Conservation (phyloP, 805 yeast species). For the Dipodascopsis tothii region DNA sequence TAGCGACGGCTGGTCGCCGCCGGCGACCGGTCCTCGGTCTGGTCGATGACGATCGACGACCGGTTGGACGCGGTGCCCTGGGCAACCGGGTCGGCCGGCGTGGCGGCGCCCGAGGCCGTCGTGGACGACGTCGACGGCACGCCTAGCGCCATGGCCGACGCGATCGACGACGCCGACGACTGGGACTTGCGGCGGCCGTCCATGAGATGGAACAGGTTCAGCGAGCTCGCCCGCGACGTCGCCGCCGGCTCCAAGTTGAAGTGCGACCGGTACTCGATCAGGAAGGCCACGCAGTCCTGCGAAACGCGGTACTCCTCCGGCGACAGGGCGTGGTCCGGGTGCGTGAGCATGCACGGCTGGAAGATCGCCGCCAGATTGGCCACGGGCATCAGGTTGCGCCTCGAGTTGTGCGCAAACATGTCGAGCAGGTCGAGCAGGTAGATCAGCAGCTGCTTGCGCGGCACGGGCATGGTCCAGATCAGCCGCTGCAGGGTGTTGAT, state of each 20-base stretch:
- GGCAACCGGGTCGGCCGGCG: no score
- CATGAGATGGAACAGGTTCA: not conserved
- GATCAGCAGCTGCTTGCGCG: slow-evolving; percentile 72
- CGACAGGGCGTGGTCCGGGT: slow-evolving; percentile 84
- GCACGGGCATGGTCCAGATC: slow-evolving; percentile 63
- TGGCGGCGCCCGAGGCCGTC: no score
- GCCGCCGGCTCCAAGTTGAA: slow-evolving; percentile 29
- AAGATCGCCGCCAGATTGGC: slow-evolving; percentile 90
- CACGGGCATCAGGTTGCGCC: slow-evolving; percentile 81
- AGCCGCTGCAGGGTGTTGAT: slow-evolving; percentile 62
- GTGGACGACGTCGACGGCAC: no score
- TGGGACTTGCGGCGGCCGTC: not conserved
- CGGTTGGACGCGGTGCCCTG: no score
- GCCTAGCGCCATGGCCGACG: no score
- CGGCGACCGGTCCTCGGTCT: no score
- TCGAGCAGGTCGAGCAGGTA: slow-evolving; percentile 82
- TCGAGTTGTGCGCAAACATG: slow-evolving; percentile 71
- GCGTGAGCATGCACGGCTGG: slow-evolving; percentile 92
- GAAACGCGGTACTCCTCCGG: slow-evolving; percentile 88
- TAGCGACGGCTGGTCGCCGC: no score
- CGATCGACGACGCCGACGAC: not conserved
- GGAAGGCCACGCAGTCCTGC: slow-evolving; percentile 76
- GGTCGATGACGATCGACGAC: no score
- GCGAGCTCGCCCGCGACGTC: not conserved
- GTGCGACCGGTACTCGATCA: slow-evolving; percentile 77